Evolutionary conservation across 768 basidiomycete species (phyloP), one percentile per base, ranked within the genome.

Genomic region (Tricholoma matsutake): DNA sequence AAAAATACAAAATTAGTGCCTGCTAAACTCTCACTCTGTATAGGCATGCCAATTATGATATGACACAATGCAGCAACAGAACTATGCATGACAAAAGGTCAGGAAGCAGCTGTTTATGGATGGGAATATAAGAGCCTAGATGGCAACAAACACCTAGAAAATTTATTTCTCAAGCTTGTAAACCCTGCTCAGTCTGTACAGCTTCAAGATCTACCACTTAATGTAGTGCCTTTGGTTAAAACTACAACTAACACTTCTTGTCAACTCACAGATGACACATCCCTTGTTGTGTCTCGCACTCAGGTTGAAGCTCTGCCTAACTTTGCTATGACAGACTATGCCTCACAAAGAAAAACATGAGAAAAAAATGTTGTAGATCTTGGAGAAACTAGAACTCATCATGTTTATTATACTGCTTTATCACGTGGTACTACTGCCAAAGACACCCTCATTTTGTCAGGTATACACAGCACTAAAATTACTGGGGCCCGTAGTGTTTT

Each of bases 271-370:
- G 70, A 74, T 58, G 62, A 70, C n/a, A 6, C 32, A 7, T 34
- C n/a, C 3, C 66, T 60, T 62, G 39, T 11, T 58, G 10, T 61
- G 58, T 43, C 29, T 22, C 20, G 52, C 2, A 20, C 3, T 35
- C 11, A 37, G 39, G n/a, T 53, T 45, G 56, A 57, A 5, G 39
- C 3, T 9, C 4, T 39, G 16, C 25, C 20, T 7, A 57, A 41
- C 3, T 41, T 29, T 29, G 29, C 37, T 16, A 74, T 75, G 72
- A 75, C 73, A 1, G 75, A 74, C 56, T 75, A 71, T 62, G 63
- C 69, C 3, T 73, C 72, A 3, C 75, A 76, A 61, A 73, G 75
- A 4, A 73, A 71, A n/a, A n/a, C n/a, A n/a, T n/a, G n/a, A n/a
- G n/a, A n/a, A 56, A 72, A 13, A 14, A 35, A 35, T 35, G 34